These are phyloP conservation scores for Cicer cuneatum DNA, from an alignment of 306 rosid species.

Conservation along the genomic window DNA sequence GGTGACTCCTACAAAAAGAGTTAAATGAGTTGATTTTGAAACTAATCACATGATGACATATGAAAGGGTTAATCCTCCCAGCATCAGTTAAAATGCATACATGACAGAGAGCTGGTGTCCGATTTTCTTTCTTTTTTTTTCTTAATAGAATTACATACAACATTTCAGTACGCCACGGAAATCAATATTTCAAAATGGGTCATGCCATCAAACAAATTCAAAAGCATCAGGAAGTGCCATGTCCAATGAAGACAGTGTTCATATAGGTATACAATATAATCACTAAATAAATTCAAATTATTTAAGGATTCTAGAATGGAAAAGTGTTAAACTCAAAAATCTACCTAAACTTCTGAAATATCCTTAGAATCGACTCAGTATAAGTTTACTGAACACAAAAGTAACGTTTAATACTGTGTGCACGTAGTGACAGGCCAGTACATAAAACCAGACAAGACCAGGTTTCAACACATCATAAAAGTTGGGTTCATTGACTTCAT, in stretches of 20 bases:
- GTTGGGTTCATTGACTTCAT: too few relatives aligned
- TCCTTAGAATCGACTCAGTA: too few relatives aligned
- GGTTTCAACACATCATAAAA: too few relatives aligned
- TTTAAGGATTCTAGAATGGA: constrained; percentile 1
- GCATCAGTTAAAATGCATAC: constrained; percentile 29
- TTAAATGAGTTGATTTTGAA: constrained; percentile 34
- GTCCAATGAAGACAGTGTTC: constrained; percentile 23
- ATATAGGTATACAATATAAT: constrained; percentile 2
- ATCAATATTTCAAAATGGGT: not conserved
- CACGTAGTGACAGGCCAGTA: too few relatives aligned
- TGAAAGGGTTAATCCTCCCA: constrained; percentile 29
- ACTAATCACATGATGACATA: constrained; percentile 28
- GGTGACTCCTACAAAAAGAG: constrained; percentile 74
- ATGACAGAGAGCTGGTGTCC: not conserved
- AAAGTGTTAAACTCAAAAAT: not conserved
- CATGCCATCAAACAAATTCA: constrained; percentile 9
- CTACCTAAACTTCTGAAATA: too few relatives aligned
- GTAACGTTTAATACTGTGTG: too few relatives aligned
- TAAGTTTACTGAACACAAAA: too few relatives aligned
- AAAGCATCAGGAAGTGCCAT: not conserved
- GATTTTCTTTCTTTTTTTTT: not conserved
- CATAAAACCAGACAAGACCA: too few relatives aligned
- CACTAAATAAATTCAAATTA: constrained; percentile 1
- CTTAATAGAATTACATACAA: constrained; percentile 17
- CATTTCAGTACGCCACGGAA: constrained; percentile 10